phyloP scores from a whole-genome alignment of 305 asterid genomes.

The Solanum chacoense region DNA sequence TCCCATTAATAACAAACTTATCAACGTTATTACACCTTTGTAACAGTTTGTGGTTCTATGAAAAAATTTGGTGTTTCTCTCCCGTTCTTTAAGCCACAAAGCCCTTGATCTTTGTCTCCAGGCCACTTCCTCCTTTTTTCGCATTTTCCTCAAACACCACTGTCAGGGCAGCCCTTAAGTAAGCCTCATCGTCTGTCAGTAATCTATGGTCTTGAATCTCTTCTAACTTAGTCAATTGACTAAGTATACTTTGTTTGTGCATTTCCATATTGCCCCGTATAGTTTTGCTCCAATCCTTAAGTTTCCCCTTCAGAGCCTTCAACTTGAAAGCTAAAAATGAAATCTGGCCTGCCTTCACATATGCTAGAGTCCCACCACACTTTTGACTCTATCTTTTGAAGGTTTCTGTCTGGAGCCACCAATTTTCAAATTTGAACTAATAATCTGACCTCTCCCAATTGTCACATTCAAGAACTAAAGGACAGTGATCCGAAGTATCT shows the following conservation, averaged over 20 bases:
- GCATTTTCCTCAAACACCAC: background rate
- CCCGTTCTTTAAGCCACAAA: background rate
- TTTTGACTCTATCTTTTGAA: background rate
- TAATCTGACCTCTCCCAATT: background rate
- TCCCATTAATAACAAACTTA: background rate
- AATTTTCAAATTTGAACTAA: background rate
- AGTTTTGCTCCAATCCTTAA: background rate
- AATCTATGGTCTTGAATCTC: background rate
- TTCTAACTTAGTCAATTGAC: background rate
- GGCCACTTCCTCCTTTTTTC: background rate
- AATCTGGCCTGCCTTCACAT: background rate
- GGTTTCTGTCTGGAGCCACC: background rate
- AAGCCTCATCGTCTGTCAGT: background rate
- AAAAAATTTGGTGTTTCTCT: background rate
- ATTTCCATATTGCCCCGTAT: background rate
- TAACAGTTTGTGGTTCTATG: background rate
- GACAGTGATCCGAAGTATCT: background rate
- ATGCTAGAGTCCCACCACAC: background rate
- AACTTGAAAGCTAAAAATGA: background rate
- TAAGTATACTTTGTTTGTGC: background rate
- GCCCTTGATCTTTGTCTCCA: background rate
- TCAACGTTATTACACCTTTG: background rate
- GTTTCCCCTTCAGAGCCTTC: background rate
- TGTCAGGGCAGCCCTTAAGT: background rate
- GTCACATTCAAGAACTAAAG: background rate